phyloP scores from a whole-genome alignment of 202 grass and related monocot genomes.

The Setaria viridis region DNA sequence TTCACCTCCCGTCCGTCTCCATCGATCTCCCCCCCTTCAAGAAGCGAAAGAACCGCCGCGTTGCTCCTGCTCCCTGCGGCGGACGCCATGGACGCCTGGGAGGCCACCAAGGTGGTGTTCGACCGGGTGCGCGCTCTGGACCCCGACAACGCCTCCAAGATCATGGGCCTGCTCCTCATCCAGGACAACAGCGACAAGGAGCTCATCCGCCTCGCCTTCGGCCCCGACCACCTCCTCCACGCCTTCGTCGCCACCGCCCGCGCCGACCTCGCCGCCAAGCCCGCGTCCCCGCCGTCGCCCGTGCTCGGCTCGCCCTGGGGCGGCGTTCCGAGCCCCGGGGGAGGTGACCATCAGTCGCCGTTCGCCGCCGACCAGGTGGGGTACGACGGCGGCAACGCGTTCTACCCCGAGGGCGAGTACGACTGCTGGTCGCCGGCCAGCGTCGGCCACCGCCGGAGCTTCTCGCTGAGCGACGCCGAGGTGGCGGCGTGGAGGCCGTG shows the following conservation, averaged over 20 bases:
- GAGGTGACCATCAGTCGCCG: conserved; percentile 1
- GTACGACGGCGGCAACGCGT: conserved; percentile 26
- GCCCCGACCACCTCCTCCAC: conserved; percentile 76
- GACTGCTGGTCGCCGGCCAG: conserved; percentile 34
- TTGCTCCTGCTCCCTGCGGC: neutral
- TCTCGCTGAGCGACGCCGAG: conserved; percentile 40
- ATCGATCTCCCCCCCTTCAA: neutral
- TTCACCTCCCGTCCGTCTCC: neutral
- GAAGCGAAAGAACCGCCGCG: too few relatives aligned
- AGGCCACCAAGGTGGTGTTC: conserved; percentile 83
- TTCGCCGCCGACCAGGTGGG: conserved; percentile 30
- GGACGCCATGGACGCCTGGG: conserved; percentile 71
- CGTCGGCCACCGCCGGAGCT: conserved; percentile 46
- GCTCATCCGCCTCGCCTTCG: conserved; percentile 82
- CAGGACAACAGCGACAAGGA: conserved; percentile 75
- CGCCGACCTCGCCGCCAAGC: conserved; percentile 47
- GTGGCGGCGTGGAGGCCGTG: conserved; percentile 65
- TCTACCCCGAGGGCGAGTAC: conserved; percentile 44
- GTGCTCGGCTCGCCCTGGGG: conserved; percentile 15
- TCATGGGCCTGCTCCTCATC: conserved; percentile 71
- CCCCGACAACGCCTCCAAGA: conserved; percentile 69
- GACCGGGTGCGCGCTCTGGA: conserved; percentile 68
- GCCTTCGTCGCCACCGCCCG: conserved; percentile 54
- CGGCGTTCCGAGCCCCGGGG: neutral
- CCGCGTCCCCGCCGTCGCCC: conserved; percentile 14